A percentile compares a stretch with the other conserved stretches of the same genome.
These are phyloP conservation scores for Stagonosporopsis cucurbitacearum DNA, from an alignment of 2,329 filamentous ascomycete species.

Conservation along the genomic window DNA sequence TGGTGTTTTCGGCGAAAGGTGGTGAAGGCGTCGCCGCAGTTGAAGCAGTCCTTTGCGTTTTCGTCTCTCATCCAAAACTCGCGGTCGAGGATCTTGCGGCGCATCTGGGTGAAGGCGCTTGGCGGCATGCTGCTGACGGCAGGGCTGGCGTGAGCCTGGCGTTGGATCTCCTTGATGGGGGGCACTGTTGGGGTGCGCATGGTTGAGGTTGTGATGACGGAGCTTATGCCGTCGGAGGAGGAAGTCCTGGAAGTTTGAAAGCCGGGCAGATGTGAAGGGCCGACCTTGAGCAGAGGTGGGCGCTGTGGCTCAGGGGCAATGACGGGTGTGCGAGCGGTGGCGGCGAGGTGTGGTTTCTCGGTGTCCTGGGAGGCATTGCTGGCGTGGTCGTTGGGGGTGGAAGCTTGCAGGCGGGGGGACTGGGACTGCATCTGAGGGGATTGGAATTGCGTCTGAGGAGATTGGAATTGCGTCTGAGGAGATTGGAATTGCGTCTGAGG, in stretches of 20 bases:
- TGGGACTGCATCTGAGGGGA: conserved; percentile 35
- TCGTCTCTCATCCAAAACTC: conserved; percentile 99
- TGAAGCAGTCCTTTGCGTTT: conserved; percentile 95
- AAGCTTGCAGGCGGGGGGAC: conserved; percentile 26
- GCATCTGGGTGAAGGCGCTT: conserved; percentile 64
- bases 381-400: conserved; percentile 28
- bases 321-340: conserved; percentile 33
- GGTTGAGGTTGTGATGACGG: conserved; percentile 43
- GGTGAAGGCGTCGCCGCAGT: conserved; percentile 87
- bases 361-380: conserved; percentile 33
- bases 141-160: conserved; percentile 25
- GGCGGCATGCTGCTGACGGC: conserved; percentile 50
- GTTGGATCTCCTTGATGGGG: conserved; percentile 42
- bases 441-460: no score
- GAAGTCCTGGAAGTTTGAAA: conserved; percentile 55
- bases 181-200: conserved; percentile 40
- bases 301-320: conserved; percentile 42
- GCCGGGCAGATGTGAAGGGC: conserved; percentile 57
- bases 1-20: conserved; percentile 97
- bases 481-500: conserved; percentile 35
- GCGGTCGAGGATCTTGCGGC: conserved; percentile 86
- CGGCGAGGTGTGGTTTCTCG: conserved; percentile 28
- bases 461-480: conserved; percentile 30
- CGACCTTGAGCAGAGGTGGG: conserved; percentile 52
- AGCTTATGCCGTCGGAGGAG: conserved; percentile 54